Conservation (phyloP, 805 yeast species). For the Yarrowia sp. region DNA sequence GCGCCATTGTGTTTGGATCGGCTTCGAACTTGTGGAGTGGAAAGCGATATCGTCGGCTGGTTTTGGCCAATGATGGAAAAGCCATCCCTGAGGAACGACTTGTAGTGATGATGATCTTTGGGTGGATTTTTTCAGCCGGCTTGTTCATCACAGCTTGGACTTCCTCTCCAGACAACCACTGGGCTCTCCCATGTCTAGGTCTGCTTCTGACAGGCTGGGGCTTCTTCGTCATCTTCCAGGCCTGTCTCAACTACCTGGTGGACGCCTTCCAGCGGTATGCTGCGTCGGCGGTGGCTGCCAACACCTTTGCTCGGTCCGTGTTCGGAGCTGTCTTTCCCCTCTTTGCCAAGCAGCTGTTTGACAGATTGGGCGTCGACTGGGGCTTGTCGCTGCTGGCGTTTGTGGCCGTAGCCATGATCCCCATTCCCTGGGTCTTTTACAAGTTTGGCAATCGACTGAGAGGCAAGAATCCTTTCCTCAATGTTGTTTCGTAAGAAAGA, state of each 20-base stretch:
- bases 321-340: slow-evolving; percentile 83
- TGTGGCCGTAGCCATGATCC: slow-evolving; percentile 56
- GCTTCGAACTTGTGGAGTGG: slow-evolving; percentile 46
- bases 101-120: slow-evolving; percentile 76
- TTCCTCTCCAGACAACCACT: slow-evolving; percentile 52
- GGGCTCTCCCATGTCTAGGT: slow-evolving; percentile 67
- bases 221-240: slow-evolving; percentile 63
- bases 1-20: slow-evolving; percentile 52
- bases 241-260: slow-evolving; percentile 65
- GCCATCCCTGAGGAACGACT: slow-evolving; percentile 84
- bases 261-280: slow-evolving; percentile 66
- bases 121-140: slow-evolving; percentile 75
- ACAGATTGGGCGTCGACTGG: slow-evolving; percentile 75
- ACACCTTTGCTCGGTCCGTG: slow-evolving; percentile 76
- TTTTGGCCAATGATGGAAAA: slow-evolving; percentile 62
- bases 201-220: slow-evolving; percentile 62
- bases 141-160: slow-evolving; percentile 90
- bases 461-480: slow-evolving; percentile 23
- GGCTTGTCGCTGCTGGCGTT: slow-evolving; percentile 67
- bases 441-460: neutral
- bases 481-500: neutral
- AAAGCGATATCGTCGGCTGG: slow-evolving; percentile 55
- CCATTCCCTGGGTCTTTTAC: slow-evolving; percentile 55
- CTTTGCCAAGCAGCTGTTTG: slow-evolving; percentile 84
- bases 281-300: slow-evolving; percentile 89